phyloP scores from a whole-genome alignment of 2,329 filamentous ascomycete species.

The Phoma herbarum region DNA sequence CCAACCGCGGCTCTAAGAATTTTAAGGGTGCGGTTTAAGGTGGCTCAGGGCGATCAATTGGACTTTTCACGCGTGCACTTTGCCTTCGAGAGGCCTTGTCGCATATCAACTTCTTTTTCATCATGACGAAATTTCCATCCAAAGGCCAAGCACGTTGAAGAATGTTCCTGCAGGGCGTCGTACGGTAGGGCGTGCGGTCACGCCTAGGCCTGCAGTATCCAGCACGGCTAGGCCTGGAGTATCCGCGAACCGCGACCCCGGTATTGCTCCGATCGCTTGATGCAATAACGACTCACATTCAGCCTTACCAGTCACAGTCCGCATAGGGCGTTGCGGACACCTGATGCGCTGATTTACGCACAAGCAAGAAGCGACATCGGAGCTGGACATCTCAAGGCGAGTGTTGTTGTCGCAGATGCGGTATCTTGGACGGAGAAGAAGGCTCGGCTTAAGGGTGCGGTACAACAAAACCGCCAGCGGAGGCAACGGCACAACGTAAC shows the following conservation, averaged over 20 bases:
- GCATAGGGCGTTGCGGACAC: constrained; percentile 4
- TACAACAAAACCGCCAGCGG: constrained; percentile 25
- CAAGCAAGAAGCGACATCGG: constrained; percentile 13
- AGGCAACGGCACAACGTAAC: constrained; percentile 22
- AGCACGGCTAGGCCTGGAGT: constrained; percentile 19
- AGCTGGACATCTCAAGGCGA: not conserved
- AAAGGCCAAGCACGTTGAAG: constrained; percentile 10
- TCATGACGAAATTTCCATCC: constrained; percentile 13
- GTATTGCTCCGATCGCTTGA: constrained; percentile 25
- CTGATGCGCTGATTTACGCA: not conserved
- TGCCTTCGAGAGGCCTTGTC: not conserved
- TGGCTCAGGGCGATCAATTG: constrained; percentile 5
- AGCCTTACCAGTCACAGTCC: constrained; percentile 24
- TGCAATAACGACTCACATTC: constrained; percentile 23
- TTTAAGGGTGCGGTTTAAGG: constrained; percentile 11
- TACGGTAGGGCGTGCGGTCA: constrained; percentile 32
- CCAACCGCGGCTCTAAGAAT: constrained; percentile 13
- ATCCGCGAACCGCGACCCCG: constrained; percentile 29
- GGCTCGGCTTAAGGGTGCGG: constrained; percentile 30
- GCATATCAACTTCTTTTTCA: not conserved
- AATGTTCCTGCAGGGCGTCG: constrained; percentile 12
- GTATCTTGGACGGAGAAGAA: not conserved
- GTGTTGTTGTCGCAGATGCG: not conserved
- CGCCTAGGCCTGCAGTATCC: constrained; percentile 19
- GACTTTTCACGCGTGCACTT: not conserved